Conservation (phyloP, 768 basidiomycete genomes). For the Phlegmacium glaucopus region DNA sequence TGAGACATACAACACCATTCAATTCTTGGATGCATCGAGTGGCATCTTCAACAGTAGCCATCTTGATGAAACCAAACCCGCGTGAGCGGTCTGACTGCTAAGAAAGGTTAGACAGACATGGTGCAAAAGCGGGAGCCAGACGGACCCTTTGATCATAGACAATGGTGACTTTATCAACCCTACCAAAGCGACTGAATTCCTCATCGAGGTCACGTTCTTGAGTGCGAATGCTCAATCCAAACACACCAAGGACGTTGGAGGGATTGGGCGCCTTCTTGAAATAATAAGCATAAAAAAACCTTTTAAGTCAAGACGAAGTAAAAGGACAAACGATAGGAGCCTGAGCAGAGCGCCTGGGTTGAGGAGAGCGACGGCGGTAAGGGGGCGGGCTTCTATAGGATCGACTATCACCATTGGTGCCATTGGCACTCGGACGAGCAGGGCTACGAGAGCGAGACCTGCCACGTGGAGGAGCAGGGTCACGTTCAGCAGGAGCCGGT, state of each 20-base stretch:
- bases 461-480: slow-evolving; percentile 52
- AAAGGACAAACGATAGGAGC: slow-evolving; percentile 64
- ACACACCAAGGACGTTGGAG: slow-evolving; percentile 91
- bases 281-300: slow-evolving; percentile 29
- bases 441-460: slow-evolving; percentile 78
- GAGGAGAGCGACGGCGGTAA: slow-evolving; percentile 54
- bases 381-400: slow-evolving; percentile 36
- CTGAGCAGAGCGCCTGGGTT: slow-evolving; percentile 63
- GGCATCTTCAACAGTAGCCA: slow-evolving; percentile 88
- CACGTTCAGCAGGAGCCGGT: slow-evolving; percentile 50
- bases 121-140: slow-evolving; percentile 16
- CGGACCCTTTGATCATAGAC: slow-evolving; percentile 95
- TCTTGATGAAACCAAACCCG: slow-evolving; percentile 97
- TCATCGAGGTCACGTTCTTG: slow-evolving; percentile 92
- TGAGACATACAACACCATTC: slow-evolving; percentile 78
- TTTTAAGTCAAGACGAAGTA: slow-evolving; percentile 8
- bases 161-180: slow-evolving; percentile 92
- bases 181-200: slow-evolving; percentile 85
- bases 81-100: slow-evolving; percentile 88
- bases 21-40: slow-evolving; percentile 83
- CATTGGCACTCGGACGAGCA: slow-evolving; percentile 39
- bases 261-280: slow-evolving; percentile 79
- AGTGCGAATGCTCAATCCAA: slow-evolving; percentile 95
- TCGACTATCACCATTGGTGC: slow-evolving; percentile 47
- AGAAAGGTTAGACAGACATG: slow-evolving; percentile 1